These are phyloP conservation scores for Candida tibetensis DNA, from an alignment of 805 yeast genomes.

Conservation along the genomic window DNA sequence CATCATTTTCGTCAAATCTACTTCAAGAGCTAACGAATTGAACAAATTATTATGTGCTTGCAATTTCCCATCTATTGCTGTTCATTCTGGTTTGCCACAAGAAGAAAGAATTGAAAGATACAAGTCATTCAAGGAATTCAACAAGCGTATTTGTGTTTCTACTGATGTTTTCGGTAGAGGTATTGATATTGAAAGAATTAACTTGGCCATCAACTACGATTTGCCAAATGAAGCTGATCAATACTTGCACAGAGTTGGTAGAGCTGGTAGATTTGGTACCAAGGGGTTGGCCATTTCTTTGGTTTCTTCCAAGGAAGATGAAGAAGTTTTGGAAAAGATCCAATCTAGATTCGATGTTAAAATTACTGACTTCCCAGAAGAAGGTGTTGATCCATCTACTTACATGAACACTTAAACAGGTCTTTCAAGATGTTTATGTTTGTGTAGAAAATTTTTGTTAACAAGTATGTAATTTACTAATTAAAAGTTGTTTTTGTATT, in stretches of 20 bases:
- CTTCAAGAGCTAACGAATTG: slow-evolving; percentile 88
- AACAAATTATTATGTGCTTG: slow-evolving; percentile 85
- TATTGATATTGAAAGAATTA: slow-evolving; percentile 98
- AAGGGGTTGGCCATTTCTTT: slow-evolving; percentile 95
- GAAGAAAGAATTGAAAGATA: slow-evolving; percentile 97
- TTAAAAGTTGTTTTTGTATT: background rate
- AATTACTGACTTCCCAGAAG: slow-evolving; percentile 93
- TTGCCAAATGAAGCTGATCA: slow-evolving; percentile 96
- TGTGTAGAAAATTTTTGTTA: background rate
- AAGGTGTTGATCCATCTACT: slow-evolving; percentile 95
- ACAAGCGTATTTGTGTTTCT: slow-evolving; percentile 97
- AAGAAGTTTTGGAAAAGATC: slow-evolving; percentile 84
- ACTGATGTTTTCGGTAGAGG: slow-evolving; percentile 99
- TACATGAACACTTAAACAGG: slow-evolving; percentile 82
- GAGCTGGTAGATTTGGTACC: slow-evolving; percentile 99
- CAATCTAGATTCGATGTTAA: slow-evolving; percentile 97
- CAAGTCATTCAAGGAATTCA: slow-evolving; percentile 94
- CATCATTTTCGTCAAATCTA: slow-evolving; percentile 89
- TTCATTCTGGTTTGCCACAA: slow-evolving; percentile 92
- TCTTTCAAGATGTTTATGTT: slow-evolving; percentile 1
- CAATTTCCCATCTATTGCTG: slow-evolving; percentile 96
- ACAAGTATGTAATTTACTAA: background rate
- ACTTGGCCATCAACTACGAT: slow-evolving; percentile 96
- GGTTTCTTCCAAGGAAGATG: slow-evolving; percentile 82
- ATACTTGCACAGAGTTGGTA: slow-evolving; percentile 97